A percentile compares a stretch with the other conserved stretches of the same genome.
Evolutionary conservation across 305 asterid genomes (phyloP).

Genomic region (Fraxinus floribunda): DNA sequence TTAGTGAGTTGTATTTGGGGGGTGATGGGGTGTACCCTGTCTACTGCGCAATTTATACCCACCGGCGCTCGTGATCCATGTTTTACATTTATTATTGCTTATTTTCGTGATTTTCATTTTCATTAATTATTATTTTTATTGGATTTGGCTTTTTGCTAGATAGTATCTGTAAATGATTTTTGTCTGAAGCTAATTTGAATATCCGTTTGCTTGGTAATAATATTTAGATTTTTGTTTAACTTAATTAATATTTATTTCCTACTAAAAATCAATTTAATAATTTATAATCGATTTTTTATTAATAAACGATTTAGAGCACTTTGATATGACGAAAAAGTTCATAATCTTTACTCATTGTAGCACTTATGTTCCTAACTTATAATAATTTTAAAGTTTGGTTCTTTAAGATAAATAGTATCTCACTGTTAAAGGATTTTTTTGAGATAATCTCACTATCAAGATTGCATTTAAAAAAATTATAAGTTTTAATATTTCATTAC

Average conservation of each 20-base stretch:
- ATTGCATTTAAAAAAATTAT: no score
- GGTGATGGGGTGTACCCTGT: neutral
- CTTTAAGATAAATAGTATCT: no score
- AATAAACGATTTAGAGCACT: no score
- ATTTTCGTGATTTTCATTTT: neutral
- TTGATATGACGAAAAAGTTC: neutral
- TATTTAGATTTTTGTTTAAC: neutral
- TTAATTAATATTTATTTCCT: neutral
- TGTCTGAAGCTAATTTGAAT: neutral
- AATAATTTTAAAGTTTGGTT: no score
- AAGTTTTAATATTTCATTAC: neutral
- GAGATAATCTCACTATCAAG: no score
- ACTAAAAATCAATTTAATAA: no score
- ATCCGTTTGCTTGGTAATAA: neutral
- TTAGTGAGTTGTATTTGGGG: neutral
- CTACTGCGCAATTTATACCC: neutral
- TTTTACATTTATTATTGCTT: neutral
- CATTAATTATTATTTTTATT: neutral
- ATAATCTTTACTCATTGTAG: neutral
- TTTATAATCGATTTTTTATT: neutral
- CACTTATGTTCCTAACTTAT: neutral
- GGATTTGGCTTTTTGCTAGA: neutral
- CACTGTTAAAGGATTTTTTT: no score
- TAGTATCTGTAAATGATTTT: neutral
- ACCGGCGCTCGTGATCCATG: neutral